Evolutionary conservation across 2,329 filamentous ascomycete species (phyloP), one percentile per base, ranked within the genome.

Genomic region (Ophiostoma sp.): DNA sequence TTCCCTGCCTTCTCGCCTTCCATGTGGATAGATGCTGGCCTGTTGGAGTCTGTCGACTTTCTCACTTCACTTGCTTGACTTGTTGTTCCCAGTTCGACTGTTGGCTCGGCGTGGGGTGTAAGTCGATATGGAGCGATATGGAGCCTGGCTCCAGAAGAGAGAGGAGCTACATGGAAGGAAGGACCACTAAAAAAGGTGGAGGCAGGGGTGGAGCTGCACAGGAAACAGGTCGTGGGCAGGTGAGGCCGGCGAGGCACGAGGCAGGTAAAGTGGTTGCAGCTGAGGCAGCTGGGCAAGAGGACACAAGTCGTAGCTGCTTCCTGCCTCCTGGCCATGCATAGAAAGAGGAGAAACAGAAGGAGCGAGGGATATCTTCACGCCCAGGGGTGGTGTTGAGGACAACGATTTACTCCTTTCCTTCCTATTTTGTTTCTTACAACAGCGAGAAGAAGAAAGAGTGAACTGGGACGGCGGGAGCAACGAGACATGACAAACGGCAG

Each of bases 141-240:
- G 42, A 25, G 19, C 45, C 66, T 19, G 42, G 42, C 64, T 50
- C 28, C 42, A 68, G 64, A 50, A 48, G 42, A 48, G 15, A 48
- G 42, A 48, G 33, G 8, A 33, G 45, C 64, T 68, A 68, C 63
- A 36, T 31, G 28, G 45, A 36, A 25, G 31, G 55, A 64, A 50
- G n/a, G 52, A 36, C 59, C 71, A 61, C 45, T 48, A 45, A 42
- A 70, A 73, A 64, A 70, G 55, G 31, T 48, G 42, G 72, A 52
- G 72, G 66, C 22, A 15, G 33, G 42, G n/a, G 72, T 73, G 72
- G 72, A 28, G 52, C 45, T 39, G 17, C 8, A 28, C 28, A 72
- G 50, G 63, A 68, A 69, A 59, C 59, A 72, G 61, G 70, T 11
- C 42, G 33, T 11, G 33, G 45, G 17, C 22, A 39, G 25, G 22